phyloP scores from a whole-genome alignment of 495 filamentous ascomycete species.

The Penicillium bialowiezense region DNA sequence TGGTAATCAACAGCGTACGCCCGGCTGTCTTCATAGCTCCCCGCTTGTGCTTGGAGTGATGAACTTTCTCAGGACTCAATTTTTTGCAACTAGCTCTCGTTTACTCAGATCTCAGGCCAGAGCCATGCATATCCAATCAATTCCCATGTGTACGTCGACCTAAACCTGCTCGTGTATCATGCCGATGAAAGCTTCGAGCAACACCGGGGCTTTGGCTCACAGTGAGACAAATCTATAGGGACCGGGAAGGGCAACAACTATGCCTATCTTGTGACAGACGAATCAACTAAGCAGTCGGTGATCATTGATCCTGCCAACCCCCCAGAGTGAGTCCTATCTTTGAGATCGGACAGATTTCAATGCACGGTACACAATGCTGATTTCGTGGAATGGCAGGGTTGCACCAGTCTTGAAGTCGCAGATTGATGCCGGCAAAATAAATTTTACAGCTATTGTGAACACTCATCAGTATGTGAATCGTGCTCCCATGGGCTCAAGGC shows the following conservation, averaged over 20 bases:
- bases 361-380: background rate
- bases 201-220: constrained; percentile 2
- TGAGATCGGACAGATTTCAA: background rate
- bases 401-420: constrained; percentile 73
- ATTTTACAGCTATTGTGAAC: constrained; percentile 86
- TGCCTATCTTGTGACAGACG: constrained; percentile 91
- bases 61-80: constrained; percentile 26
- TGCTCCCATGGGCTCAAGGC: background rate
- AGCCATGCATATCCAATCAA: constrained; percentile 92
- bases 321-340: constrained; percentile 64
- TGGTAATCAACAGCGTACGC: constrained; percentile 15
- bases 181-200: background rate
- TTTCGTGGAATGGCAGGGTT: constrained; percentile 54
- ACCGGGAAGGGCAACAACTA: constrained; percentile 90
- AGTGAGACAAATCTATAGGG: constrained; percentile 53
- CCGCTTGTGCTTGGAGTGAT: constrained; percentile 24
- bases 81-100: constrained; percentile 5
- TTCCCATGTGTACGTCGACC: constrained; percentile 88
- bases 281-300: constrained; percentile 87
- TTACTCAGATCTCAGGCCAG: constrained; percentile 15
- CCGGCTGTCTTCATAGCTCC: constrained; percentile 8
- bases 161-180: background rate
- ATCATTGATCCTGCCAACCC: constrained; percentile 95
- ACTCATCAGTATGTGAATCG: constrained; percentile 81
- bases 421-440: constrained; percentile 67